A percentile compares a stretch with the other conserved stretches of the same genome.
Evolutionary conservation across 2,329 filamentous ascomycete genomes (phyloP).

Genomic region (Penicillium verrucosum): DNA sequence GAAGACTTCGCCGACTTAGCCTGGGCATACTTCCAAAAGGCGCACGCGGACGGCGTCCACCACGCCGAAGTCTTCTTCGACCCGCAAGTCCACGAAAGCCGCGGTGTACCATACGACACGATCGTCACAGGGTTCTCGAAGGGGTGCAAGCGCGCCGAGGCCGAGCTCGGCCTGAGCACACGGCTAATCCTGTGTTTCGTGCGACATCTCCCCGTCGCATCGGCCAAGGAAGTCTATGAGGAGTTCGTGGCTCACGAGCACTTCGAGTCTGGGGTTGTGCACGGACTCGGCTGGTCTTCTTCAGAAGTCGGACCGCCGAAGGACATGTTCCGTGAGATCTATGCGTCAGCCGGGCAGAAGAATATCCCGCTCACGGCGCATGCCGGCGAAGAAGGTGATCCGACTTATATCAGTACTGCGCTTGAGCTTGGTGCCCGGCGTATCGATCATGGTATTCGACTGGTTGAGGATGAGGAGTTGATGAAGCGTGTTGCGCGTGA

Average conservation of each 20-base stretch:
- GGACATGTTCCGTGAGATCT: slow-evolving; percentile 60
- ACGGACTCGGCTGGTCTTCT: slow-evolving; percentile 67
- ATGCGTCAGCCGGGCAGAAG: slow-evolving; percentile 50
- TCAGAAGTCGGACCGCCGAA: slow-evolving; percentile 57
- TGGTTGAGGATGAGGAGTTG: slow-evolving; percentile 59
- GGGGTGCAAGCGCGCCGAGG: slow-evolving; percentile 59
- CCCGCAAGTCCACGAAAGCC: slow-evolving; percentile 67
- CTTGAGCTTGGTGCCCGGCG: slow-evolving; percentile 63
- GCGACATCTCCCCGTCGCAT: slow-evolving; percentile 62
- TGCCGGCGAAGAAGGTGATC: slow-evolving; percentile 71
- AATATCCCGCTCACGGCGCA: slow-evolving; percentile 67
- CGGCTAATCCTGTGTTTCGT: slow-evolving; percentile 70
- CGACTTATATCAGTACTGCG: slow-evolving; percentile 62
- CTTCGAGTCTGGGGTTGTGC: slow-evolving; percentile 52
- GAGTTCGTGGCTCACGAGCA: slow-evolving; percentile 41
- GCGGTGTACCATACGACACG: slow-evolving; percentile 61
- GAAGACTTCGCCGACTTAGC: slow-evolving; percentile 71
- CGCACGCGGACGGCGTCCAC: slow-evolving; percentile 61
- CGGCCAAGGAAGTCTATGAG: slow-evolving; percentile 47
- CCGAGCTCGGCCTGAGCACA: slow-evolving; percentile 62
- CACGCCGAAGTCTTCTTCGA: slow-evolving; percentile 81
- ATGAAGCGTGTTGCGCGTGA: slow-evolving; percentile 57
- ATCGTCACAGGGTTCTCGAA: slow-evolving; percentile 62
- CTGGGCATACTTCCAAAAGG: slow-evolving; percentile 67
- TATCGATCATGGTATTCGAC: slow-evolving; percentile 71